Evolutionary conservation across 768 basidiomycete species (phyloP), one percentile per base, ranked within the genome.

Genomic region (Suillus weaverae): DNA sequence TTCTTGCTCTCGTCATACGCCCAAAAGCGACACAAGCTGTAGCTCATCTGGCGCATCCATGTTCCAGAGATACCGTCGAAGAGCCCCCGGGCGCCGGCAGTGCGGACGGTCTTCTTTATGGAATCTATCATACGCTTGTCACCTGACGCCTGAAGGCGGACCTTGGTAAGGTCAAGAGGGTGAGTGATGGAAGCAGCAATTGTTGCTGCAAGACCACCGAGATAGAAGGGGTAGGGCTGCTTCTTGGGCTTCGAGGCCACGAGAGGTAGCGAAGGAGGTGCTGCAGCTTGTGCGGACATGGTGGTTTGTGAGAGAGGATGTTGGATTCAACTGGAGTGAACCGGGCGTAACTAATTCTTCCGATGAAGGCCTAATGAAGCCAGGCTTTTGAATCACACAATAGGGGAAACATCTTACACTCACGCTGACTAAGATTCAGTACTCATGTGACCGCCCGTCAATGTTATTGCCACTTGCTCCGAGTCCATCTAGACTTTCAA

Each of bases 1-100:
- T 90, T 93, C 83, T 95, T 96, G 74, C 89, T 92, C 79, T 92
- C 90, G 67, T 95, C 94, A 75, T 95, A 94, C 18, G 91, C 92
- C 87, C 92, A 95, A 81, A 95, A 96, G n/a, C 94, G 84, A 75
- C 92, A 94, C 74, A 95, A 81, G 50, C 91, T 94, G 78, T 96
- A 96, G 39, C 89, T 91, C 92, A 95, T 94, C 78, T 97, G 94
- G 35, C 94, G 86, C 77, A 97, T 78, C 87, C 92, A 90, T 33
- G 94, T 97, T 36, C 94, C 94, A 3, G 89, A 81, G 65, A 95
- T 92, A 20, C 94, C 94, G 72, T 95, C 94, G 71, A 86, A 94
- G 56, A 95, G 81, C 3, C 94, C 94, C 69, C 70, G 67, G 68
- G 70, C 68, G 83, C 94, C 94, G 56, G 90, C 91, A 7, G 89